Evolutionary conservation across 2,329 filamentous ascomycete species (phyloP), one percentile per base, ranked within the genome.

Genomic region (Pyrenochaeta sp.): DNA sequence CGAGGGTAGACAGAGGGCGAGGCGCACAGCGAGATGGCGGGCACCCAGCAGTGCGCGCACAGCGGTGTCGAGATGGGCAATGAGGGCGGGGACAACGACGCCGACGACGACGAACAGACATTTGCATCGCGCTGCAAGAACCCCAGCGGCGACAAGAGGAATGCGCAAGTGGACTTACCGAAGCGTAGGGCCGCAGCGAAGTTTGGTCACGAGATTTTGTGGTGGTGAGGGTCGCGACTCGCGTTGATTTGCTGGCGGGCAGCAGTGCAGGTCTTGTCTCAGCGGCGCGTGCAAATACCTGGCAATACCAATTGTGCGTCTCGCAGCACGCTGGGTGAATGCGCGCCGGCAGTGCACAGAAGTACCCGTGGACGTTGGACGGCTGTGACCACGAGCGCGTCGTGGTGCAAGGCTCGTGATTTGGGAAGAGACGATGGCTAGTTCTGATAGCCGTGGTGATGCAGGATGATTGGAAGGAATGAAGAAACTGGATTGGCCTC

Each of bases 121-220:
- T 27, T 37, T 30, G 43, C 21, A 33, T 15, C 17, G 43, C 31
- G 17, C 17, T 47, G 45, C 42, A 31, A 33, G 17, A 51, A 46
- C 32, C 29, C 51, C 47, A 41, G 45, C 53, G 48, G 51, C 60
- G 48, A 54, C 55, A 45, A 58, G 37, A 39, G 44, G 46, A 42
- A 39, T 46, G 33, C 23, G 54, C 37, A 49, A 61, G 57, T 61
- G 59, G 51, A 71, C 72, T 71, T 74, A 75, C 72, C 64, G 65
- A 71, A 64, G 63, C 53, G 54, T 50, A 56, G 37, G 68, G 59
- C 68, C 70, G 72, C 72, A 72, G 69, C 54, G 41, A 58, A 55
- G 29, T 45, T 53, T 54, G 62, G 69, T 75, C 72, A 74, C 72
- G 72, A 69, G 71, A 69, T 71, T 67, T 61, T 61, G 50, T 56